phyloP scores from a whole-genome alignment of 331 rosid genomes.

The Quercus phellos region DNA sequence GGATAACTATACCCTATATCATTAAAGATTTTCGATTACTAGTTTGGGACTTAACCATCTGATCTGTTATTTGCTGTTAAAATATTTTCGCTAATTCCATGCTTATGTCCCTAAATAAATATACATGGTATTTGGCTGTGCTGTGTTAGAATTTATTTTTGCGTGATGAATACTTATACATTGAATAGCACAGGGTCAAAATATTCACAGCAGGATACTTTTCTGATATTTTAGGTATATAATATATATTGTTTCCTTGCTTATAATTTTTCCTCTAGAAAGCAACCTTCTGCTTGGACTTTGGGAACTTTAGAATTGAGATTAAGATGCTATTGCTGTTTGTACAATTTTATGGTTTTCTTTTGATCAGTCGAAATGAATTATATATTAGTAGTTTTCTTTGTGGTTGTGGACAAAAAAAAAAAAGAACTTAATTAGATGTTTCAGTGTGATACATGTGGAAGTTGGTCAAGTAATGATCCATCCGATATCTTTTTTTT shows the following conservation, averaged over 20 bases:
- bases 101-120: not conserved
- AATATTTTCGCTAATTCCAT: not conserved
- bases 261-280: not conserved
- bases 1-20: not conserved
- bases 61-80: not conserved
- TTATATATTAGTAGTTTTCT: slow-evolving; percentile 6
- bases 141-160: not conserved
- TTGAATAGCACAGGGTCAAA: not conserved
- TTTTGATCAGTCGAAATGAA: not conserved
- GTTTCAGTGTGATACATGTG: not conserved
- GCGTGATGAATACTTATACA: not conserved
- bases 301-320: not conserved
- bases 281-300: slow-evolving; percentile 13
- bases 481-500: slow-evolving; percentile 23
- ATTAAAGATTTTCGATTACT: not conserved
- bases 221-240: not conserved
- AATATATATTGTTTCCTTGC: slow-evolving; percentile 1
- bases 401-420: not conserved
- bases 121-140: not conserved
- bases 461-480: slow-evolving; percentile 12
- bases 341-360: not conserved
- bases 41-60: not conserved
- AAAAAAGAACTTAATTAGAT: not conserved
- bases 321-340: not conserved
- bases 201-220: slow-evolving; percentile 3